Base-by-base conservation (phyloP, 2,329 filamentous ascomycete genomes). In the Lojkania enalia region DNA sequence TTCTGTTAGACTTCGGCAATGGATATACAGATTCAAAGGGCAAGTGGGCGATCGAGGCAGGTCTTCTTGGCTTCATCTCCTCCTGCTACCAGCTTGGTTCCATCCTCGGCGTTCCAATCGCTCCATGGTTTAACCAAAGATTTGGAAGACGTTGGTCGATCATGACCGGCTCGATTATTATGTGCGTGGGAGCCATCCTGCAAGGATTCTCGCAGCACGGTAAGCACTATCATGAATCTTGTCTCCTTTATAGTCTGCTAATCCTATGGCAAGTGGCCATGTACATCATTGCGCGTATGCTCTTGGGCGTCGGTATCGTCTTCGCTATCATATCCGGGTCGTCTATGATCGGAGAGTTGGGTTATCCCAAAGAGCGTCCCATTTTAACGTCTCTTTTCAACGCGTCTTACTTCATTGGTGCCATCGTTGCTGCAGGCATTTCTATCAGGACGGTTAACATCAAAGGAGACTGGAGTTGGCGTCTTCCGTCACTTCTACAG, bases 321-420 rank as follows among this genome's bases (percentile, higher is more conserved):
- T 81, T 80, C 52, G 78, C 76, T 47, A 83, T 83, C 48, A 77
- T 83, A 23, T 77, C 79, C 2, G 81, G 78, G 3, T 78, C 81
- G 1, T 74, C 77, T 23, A 66, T 84, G 38, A 79, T 84, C 20
- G 81, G 80, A 64, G 82, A 84, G 58, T 68, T 84, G 19, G 80
- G 75, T 1, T 77, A 84, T 56, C 81, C 81, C 2, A 83, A 81
- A 58, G 80, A 84, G 62, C 78, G 82, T 49, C 72, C 80, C 0
- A 71, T 79, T n/a, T 54, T 84, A 41, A 84, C 80, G 1, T 82
- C 79, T 5, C 67, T 83, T 1, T 84, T 84, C 72, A 84, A 84
- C 55, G 76, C 79, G 1, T 80, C 77, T 1, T 81, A 79, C 61
- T 82, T 79, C 48, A 67, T 82, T 46, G 79, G 80, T 19, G 46